phyloP scores from a whole-genome alignment of 768 basidiomycete species.

The Pulveroboletus sp. region DNA sequence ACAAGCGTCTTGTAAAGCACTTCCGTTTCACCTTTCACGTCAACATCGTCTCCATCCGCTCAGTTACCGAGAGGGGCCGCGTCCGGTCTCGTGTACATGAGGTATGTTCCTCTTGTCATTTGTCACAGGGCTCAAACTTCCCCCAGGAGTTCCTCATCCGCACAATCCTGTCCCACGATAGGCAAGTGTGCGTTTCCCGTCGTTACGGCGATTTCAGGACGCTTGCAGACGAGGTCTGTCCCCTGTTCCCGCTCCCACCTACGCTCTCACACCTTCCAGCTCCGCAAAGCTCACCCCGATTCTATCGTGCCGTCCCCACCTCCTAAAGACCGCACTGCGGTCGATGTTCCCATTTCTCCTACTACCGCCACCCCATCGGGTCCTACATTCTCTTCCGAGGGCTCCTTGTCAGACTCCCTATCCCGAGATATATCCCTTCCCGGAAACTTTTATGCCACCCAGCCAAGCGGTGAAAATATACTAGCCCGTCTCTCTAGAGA shows the following conservation, averaged over 20 bases:
- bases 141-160: conserved; percentile 90
- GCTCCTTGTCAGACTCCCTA: conserved; percentile 38
- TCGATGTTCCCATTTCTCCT: conserved; percentile 39
- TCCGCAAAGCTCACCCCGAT: conserved; percentile 82
- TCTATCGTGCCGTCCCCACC: conserved; percentile 81
- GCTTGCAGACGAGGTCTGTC: conserved; percentile 71
- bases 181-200: conserved; percentile 84
- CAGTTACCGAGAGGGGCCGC: conserved; percentile 77
- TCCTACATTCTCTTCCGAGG: not conserved
- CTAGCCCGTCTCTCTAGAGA: conserved; percentile 66
- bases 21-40: conserved; percentile 71
- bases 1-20: conserved; percentile 51
- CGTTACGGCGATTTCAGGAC: conserved; percentile 95
- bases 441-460: conserved; percentile 33
- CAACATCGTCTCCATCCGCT: conserved; percentile 85
- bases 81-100: conserved; percentile 85
- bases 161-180: conserved; percentile 65
- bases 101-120: conserved; percentile 36
- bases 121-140: not conserved
- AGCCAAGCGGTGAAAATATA: not conserved
- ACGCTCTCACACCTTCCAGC: conserved; percentile 41
- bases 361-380: conserved; percentile 1
- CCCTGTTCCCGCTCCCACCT: not conserved
- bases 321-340: conserved; percentile 77
- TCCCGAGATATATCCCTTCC: conserved; percentile 68